These are phyloP conservation scores for Clathrus columnatus DNA, from an alignment of 768 basidiomycete species.

Conservation along the genomic window DNA sequence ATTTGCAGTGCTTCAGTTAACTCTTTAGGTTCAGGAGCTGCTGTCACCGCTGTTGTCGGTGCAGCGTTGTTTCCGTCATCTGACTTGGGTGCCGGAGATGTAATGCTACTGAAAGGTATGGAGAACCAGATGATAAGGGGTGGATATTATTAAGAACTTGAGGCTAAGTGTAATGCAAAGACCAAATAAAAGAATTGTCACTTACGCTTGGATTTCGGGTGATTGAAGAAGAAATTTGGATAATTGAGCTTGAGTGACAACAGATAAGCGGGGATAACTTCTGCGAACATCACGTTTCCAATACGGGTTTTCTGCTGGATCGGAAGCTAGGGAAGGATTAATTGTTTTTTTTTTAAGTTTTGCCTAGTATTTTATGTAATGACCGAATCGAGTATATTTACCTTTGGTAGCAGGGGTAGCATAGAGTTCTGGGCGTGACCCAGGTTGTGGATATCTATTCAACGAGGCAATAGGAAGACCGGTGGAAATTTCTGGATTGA, in stretches of 20 bases:
- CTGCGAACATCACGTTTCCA: constrained; percentile 94
- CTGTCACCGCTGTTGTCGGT: constrained; percentile 35
- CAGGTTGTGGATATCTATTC: constrained; percentile 81
- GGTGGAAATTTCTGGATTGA: constrained; percentile 86
- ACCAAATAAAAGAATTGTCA: constrained; percentile 14
- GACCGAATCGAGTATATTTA: constrained; percentile 22
- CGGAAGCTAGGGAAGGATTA: constrained; percentile 48
- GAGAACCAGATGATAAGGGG: constrained; percentile 4
- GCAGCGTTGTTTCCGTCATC: constrained; percentile 22
- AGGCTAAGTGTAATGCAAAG: constrained; percentile 7
- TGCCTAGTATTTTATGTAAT: neutral
- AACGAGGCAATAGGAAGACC: constrained; percentile 71
- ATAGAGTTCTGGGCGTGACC: constrained; percentile 79
- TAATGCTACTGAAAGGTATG: constrained; percentile 33
- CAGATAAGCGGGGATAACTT: constrained; percentile 84
- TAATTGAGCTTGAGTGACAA: constrained; percentile 77
- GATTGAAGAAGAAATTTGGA: constrained; percentile 77
- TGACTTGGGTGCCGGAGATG: constrained; percentile 37
- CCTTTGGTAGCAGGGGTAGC: constrained; percentile 86
- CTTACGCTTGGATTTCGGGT: constrained; percentile 55
- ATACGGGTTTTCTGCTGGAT: constrained; percentile 85
- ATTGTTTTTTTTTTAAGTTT: neutral
- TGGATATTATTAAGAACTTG: neutral
- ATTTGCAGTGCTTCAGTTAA: constrained; percentile 66
- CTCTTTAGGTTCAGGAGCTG: constrained; percentile 39